Percentiles rank a stretch among this genome's conserved stretches.
phyloP scores from a whole-genome alignment of 495 filamentous ascomycete genomes.

The Melanomma pulvis-pyrius region DNA sequence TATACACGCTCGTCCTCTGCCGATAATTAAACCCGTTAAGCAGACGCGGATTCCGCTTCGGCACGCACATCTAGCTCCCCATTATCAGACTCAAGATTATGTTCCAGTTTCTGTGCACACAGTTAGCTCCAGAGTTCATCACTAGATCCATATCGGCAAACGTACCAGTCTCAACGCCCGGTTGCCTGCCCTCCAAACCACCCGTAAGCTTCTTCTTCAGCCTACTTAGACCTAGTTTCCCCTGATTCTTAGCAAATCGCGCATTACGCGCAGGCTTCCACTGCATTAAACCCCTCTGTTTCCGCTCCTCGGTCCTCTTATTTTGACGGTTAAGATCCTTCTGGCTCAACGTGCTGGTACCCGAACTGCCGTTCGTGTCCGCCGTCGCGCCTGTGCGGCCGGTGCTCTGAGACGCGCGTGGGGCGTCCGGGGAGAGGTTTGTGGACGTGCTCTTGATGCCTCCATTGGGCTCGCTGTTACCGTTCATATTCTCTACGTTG shows the following conservation, averaged over 20 bases:
- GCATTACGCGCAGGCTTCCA: constrained; percentile 73
- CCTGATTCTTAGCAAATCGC: constrained; percentile 72
- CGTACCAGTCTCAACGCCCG: constrained; percentile 67
- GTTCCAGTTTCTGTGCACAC: background rate
- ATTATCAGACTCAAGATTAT: background rate
- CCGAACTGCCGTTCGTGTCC: background rate
- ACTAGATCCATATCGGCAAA: background rate
- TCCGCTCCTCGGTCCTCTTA: constrained; percentile 63
- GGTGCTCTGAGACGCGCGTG: background rate
- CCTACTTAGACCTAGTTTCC: constrained; percentile 61
- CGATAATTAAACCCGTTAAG: background rate
- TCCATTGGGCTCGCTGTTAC: constrained; percentile 22
- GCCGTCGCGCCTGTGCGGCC: constrained; percentile 7
- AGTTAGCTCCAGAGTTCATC: background rate
- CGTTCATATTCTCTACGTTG: constrained; percentile 36
- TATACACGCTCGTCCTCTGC: background rate
- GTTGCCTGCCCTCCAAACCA: constrained; percentile 62
- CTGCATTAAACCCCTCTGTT: constrained; percentile 74
- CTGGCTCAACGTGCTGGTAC: constrained; percentile 3
- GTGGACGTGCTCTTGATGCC: constrained; percentile 2
- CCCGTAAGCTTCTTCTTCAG: constrained; percentile 57
- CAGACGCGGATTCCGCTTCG: background rate
- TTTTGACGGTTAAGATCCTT: constrained; percentile 55
- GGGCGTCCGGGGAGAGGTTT: constrained; percentile 10
- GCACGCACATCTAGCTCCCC: no score